Base-by-base conservation (phyloP, 2,329 filamentous ascomycete species). In the Fusarium citri region DNA sequence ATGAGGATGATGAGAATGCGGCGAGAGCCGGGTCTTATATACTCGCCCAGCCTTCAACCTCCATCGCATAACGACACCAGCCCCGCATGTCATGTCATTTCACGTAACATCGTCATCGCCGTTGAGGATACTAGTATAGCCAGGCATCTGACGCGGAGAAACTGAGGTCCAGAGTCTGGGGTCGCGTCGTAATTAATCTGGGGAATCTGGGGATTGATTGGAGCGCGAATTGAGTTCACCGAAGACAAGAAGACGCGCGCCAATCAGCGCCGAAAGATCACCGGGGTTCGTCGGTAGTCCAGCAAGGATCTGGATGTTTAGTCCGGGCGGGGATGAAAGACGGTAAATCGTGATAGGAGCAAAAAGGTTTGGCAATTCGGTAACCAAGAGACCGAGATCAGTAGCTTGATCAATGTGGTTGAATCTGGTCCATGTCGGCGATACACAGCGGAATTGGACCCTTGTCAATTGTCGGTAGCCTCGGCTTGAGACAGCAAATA, bases 151-250 rank as follows among this genome's bases (percentile, higher is more conserved):
- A 67, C 45, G 67, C 63, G 67, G 64, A 70, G 63, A 64, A 54
- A 65, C 65, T 55, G 30, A 37, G 54, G 40, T 50, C 30, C 53
- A 67, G 43, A 58, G 20, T 59, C 67, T 40, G 54, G 63, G 67
- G 40, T 43, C 46, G 49, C 43, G 37, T 50, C 18, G 40, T 25
- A n/a, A 45, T 22, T 26, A 65, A 61, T 54, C 67, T 68, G 67
- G 67, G 64, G 51, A 57, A 68, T 57, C 49, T 31, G 43, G 59
- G 55, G 50, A 48, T 20, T 70, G 68, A 70, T 71, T 70, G 68
- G 68, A 46, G 68, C 68, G 68, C 22, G 48, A 70, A 51, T 50
- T 25, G 15, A 42, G 22, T 26, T 47, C 20, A 4, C 31, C 30
- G 30, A 55, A n/a, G 10, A 41, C 34, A 26, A 22, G 18, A 25